Conservation (phyloP, 2,329 filamentous ascomycete species). For the Aspergillus udagawae region DNA sequence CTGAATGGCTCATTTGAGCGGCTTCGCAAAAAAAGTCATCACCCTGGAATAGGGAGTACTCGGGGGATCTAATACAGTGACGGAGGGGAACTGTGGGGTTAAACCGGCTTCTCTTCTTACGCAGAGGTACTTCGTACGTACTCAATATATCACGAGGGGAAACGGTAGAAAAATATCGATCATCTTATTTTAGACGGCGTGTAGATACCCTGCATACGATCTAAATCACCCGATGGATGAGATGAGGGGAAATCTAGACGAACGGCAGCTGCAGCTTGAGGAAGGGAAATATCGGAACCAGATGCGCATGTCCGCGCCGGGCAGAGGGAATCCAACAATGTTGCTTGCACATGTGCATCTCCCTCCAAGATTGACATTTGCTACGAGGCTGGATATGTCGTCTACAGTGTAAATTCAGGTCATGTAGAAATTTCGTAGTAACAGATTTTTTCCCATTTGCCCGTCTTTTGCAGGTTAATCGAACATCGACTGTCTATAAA, state of each 20-base stretch:
- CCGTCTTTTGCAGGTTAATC: conserved; percentile 5
- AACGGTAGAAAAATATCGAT: background rate
- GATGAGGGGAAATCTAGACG: background rate
- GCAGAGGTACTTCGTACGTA: background rate
- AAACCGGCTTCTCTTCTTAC: background rate
- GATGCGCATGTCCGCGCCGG: too few species aligned
- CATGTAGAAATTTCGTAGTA: background rate
- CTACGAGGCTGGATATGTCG: too few species aligned
- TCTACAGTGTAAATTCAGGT: too few species aligned
- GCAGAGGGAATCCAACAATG: too few species aligned
- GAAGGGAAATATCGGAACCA: too few species aligned
- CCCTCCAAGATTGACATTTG: too few species aligned
- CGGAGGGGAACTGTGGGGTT: background rate
- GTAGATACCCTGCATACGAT: background rate
- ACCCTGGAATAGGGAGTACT: background rate
- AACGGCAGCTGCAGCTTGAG: too few species aligned
- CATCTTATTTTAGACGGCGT: too few species aligned
- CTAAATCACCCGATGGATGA: background rate
- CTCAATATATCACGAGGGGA: background rate
- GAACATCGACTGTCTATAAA: conserved; percentile 16
- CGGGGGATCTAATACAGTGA: background rate
- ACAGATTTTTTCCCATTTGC: conserved; percentile 5
- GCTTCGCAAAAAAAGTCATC: too few species aligned
- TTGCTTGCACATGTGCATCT: too few species aligned
- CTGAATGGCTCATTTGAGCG: background rate